Evolutionary conservation across 2,329 filamentous ascomycete species (phyloP), one percentile per base, ranked within the genome.

Genomic region (Colletotrichum theobromicola): DNA sequence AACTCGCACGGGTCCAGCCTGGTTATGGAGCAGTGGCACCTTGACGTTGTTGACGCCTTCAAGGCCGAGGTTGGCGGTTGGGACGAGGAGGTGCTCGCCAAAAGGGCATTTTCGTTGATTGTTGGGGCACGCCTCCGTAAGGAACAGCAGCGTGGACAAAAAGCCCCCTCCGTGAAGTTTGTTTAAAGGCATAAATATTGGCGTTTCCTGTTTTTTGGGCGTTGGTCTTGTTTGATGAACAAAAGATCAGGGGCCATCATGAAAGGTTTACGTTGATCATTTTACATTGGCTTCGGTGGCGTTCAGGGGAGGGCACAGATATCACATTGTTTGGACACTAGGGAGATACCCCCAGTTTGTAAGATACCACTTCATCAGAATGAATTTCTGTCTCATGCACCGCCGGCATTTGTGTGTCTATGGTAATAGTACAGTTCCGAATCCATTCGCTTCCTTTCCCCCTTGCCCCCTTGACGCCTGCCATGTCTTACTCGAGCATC

Each of bases 401-500:
- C 73, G 50, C 73, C 64, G 73, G 70, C 70, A 75, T 75, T 75
- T 21, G 55, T 42, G 35, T 73, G 71, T 78, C 77, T 78, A 78
- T 78, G 76, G 74, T 76, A 77, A 70, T 79, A 77, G 67, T 79
- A 77, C 75, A 79, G 75, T 77, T 78, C 70, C 64, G 35, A 75
- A 65, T 68, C 55, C 73, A 50, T 73, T 34, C 70, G 70, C 70
- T 69, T 67, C 68, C 63, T 63, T 67, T 64, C 53, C 68, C 70
- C 21, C 28, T 63, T 28, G 26, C 28, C n/a, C 64, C 46, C 57
- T 67, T n/a, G 72, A 75, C 69, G 72, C 72, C 69, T 57, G 55
- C 69, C n/a, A 35, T 61, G 21, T 30, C 63, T 67, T 92, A 99
- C 90, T 99, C 97, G 79, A 99, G 89, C 89, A 97, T 88, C 75